phyloP scores from a whole-genome alignment of 1,284 basidiomycete species.

The Puccinia triticina region DNA sequence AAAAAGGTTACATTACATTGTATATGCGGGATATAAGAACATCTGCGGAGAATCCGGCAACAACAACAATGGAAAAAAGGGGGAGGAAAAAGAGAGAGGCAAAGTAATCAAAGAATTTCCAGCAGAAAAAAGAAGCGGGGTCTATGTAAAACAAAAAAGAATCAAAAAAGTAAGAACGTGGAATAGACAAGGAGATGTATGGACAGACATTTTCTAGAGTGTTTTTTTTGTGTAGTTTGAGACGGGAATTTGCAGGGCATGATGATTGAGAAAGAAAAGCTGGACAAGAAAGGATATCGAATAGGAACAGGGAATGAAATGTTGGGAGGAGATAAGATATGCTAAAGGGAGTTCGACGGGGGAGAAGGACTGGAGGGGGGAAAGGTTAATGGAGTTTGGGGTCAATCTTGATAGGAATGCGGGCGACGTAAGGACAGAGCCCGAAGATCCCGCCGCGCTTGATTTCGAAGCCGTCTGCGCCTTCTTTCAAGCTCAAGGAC shows the following conservation, averaged over 20 bases:
- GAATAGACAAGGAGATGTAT: not conserved
- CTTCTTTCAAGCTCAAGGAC: constrained; percentile 46
- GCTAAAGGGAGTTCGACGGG: too few relatives aligned
- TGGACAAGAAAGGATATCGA: too few relatives aligned
- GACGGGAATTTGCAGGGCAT: too few relatives aligned
- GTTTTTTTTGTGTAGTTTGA: too few relatives aligned
- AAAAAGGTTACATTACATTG: too few relatives aligned
- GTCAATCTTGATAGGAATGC: constrained; percentile 41
- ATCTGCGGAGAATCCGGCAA: not conserved
- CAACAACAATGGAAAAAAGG: not conserved
- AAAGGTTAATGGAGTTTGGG: constrained; percentile 16
- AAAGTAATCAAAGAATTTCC: not conserved
- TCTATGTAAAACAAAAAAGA: not conserved
- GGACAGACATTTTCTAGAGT: not conserved
- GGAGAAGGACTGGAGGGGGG: too few relatives aligned
- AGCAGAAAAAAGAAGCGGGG: not conserved
- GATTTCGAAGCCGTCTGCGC: constrained; percentile 42
- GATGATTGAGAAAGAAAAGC: too few relatives aligned
- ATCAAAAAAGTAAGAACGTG: not conserved
- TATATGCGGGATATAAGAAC: not conserved
- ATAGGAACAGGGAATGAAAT: too few relatives aligned
- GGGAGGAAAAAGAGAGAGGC: not conserved
- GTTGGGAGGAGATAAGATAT: too few relatives aligned
- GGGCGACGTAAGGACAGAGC: constrained; percentile 43
- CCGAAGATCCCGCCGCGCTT: constrained; percentile 3